These are phyloP conservation scores for Escovopsis sp. DNA, from an alignment of 2,329 filamentous ascomycete genomes.

Conservation along the genomic window DNA sequence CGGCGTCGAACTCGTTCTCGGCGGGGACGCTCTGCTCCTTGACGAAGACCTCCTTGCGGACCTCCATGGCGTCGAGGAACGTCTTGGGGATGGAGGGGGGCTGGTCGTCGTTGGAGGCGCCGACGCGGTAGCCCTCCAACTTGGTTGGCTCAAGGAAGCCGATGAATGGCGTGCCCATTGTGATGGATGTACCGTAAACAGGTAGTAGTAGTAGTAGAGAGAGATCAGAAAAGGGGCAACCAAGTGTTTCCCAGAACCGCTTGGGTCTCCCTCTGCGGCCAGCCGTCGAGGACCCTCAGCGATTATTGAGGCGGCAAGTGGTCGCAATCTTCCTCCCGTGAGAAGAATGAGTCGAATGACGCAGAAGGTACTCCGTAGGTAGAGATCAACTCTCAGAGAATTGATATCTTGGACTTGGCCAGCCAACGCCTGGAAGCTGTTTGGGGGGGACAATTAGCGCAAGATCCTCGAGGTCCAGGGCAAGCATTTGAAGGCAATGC, in stretches of 20 bases:
- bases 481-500: no score
- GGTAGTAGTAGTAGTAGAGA: background rate
- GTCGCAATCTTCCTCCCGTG: no score
- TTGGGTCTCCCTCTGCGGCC: no score
- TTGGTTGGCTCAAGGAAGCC: slow-evolving; percentile 32
- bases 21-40: slow-evolving; percentile 42
- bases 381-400: no score
- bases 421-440: no score
- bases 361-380: no score
- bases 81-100: slow-evolving; percentile 30
- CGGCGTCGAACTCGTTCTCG: slow-evolving; percentile 63
- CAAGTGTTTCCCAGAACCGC: no score
- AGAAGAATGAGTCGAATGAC: no score
- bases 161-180: slow-evolving; percentile 37
- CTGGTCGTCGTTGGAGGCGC: slow-evolving; percentile 28
- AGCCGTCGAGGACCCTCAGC: no score
- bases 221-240: background rate
- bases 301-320: background rate
- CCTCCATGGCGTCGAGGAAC: slow-evolving; percentile 50
- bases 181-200: background rate
- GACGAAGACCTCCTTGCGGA: slow-evolving; percentile 48
- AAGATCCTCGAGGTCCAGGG: no score
- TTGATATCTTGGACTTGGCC: no score
- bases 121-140: slow-evolving; percentile 32
- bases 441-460: no score